Conservation (phyloP, 768 basidiomycete genomes). For the Roridomyces roridus region DNA sequence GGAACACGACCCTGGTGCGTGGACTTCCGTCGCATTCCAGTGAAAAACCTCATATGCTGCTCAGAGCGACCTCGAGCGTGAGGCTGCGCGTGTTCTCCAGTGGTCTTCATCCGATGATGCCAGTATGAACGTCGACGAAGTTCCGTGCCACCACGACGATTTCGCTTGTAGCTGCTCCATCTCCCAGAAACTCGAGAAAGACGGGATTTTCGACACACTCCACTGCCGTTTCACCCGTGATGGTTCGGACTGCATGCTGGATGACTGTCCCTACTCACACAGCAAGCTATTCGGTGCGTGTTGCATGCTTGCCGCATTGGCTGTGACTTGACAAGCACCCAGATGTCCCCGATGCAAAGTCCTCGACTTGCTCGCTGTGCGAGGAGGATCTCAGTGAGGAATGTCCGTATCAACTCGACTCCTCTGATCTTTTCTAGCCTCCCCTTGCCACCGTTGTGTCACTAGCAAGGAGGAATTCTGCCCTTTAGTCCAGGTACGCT, state of each 20-base stretch:
- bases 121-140: constrained; percentile 18
- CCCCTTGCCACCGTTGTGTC: constrained; percentile 32
- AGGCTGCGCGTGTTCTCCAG: constrained; percentile 26
- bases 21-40: neutral
- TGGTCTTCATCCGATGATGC: constrained; percentile 9
- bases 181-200: constrained; percentile 27
- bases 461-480: constrained; percentile 24
- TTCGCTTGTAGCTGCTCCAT: constrained; percentile 29
- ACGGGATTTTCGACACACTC: constrained; percentile 29
- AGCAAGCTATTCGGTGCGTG: constrained; percentile 17
- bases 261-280: constrained; percentile 34
- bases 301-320: neutral
- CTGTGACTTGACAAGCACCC: neutral
- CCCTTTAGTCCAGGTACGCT: constrained; percentile 32
- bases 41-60: neutral
- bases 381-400: constrained; percentile 29
- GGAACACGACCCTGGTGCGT: constrained; percentile 29
- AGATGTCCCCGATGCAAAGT: neutral
- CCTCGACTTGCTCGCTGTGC: constrained; percentile 33
- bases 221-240: constrained; percentile 34
- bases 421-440: constrained; percentile 21
- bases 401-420: too few species aligned
- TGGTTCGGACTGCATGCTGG: constrained; percentile 25
- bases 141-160: constrained; percentile 15
- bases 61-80: constrained; percentile 26